Evolutionary conservation across 2,329 filamentous ascomycete genomes (phyloP).

Genomic region (Zelopaecilomyces penicillatus): DNA sequence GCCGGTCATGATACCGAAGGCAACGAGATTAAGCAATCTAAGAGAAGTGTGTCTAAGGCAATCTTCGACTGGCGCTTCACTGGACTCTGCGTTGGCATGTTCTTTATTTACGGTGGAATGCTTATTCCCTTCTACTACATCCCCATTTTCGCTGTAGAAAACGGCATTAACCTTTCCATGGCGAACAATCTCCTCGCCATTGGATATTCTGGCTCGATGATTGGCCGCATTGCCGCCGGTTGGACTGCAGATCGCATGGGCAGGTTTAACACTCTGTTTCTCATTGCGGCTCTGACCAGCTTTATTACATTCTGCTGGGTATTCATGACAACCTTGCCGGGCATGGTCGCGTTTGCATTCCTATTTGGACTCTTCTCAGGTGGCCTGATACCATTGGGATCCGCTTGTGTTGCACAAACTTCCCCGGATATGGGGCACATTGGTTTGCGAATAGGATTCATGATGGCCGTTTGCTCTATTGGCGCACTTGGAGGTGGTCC

Average conservation of each 20-base stretch:
- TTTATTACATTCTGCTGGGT: conserved; percentile 24
- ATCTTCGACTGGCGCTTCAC: conserved; percentile 17
- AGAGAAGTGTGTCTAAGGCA: conserved; percentile 18
- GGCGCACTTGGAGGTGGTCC: conserved; percentile 18
- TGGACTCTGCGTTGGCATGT: conserved; percentile 13
- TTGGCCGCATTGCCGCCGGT: conserved; percentile 44
- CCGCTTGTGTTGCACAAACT: conserved; percentile 23
- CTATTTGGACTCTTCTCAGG: conserved; percentile 23
- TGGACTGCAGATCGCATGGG: conserved; percentile 43
- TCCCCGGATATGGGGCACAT: conserved; percentile 20
- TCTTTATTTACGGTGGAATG: conserved; percentile 21
- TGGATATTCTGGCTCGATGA: conserved; percentile 48
- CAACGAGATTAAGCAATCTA: conserved; percentile 5
- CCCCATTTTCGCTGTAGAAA: conserved; percentile 43
- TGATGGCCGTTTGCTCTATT: conserved; percentile 22
- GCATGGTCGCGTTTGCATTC: conserved; percentile 16
- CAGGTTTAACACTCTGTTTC: conserved; percentile 33
- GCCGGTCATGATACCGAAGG: conserved; percentile 10
- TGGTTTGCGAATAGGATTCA: conserved; percentile 22
- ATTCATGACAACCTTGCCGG: conserved; percentile 12
- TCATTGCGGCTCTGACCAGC: conserved; percentile 15
- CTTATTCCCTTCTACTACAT: conserved; percentile 23
- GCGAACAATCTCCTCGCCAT: conserved; percentile 55
- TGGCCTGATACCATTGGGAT: conserved; percentile 25
- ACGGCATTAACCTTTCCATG: conserved; percentile 36